Base-by-base conservation (phyloP, 179 eudicot genomes). In the Corrigiola litoralis region DNA sequence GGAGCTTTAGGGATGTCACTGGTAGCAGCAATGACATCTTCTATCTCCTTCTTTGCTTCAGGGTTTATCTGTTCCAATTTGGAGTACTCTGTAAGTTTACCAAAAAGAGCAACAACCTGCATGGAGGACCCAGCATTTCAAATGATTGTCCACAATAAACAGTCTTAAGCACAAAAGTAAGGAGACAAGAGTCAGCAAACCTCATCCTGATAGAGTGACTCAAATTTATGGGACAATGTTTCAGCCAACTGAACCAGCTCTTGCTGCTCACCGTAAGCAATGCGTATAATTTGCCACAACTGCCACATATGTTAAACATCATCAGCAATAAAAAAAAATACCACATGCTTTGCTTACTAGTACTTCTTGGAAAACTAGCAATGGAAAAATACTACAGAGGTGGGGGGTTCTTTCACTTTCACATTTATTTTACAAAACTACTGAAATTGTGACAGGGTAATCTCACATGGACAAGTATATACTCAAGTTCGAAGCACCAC, bases 1-100 rank as follows among this genome's bases (percentile, higher is more conserved):
- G 97, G 95, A 63, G 90, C 95, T 79, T 83, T 84, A 45, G 91
- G 94, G 58, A 94, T 77, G 23, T 87, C 70, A 65, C 79, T 80
- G 12, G 83, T 82, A 38, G 75, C 78, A 5, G 79, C 70, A 64
- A 86, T 49, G 41, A 84, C 47, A 58, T 78, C 89, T 55, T 63
- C 76, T 56, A 81, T 77, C 75, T 82, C 87, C 67, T 74, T 81
- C 67, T 78, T 75, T 65, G 80, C 73, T 65, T 87, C 95, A 28
- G 79, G 74, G 45, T 62, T 74, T 60, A 65, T 44, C 65, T 65
- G 63, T 28, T 67, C 68, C 73, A 73, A 36, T 54, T 67, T 67
- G 4, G 77, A 68, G 50, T 52, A 71, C 37, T 79, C 85, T 36
- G 58, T 45, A 28, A 83, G 78, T 75, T 83, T 87, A 51, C 66